phyloP scores from a whole-genome alignment of 2,329 filamentous ascomycete species.

The Rhynchosporium secalis region DNA sequence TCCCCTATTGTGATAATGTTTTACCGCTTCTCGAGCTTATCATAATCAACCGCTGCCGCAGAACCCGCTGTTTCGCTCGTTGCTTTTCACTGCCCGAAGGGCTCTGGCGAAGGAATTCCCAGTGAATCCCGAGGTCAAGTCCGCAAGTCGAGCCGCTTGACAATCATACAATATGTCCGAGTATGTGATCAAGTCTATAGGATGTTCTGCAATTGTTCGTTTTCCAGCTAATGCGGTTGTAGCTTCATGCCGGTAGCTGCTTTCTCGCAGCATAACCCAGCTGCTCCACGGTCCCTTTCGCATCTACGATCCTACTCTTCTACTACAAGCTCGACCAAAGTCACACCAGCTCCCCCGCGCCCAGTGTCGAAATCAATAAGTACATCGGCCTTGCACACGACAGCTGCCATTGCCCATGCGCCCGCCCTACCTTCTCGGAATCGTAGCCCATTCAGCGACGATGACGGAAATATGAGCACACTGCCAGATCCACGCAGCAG shows the following conservation, averaged over 20 bases:
- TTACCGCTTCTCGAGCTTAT: neutral
- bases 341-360: constrained; percentile 38
- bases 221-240: constrained; percentile 13
- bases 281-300: constrained; percentile 45
- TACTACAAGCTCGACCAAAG: constrained; percentile 47
- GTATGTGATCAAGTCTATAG: constrained; percentile 16
- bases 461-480: constrained; percentile 66
- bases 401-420: constrained; percentile 39
- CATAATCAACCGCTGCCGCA: neutral
- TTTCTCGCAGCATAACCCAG: constrained; percentile 48
- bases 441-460: constrained; percentile 47
- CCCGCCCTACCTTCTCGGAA: constrained; percentile 29
- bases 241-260: constrained; percentile 57
- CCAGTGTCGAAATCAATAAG: constrained; percentile 42
- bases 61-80: neutral
- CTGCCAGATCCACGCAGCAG: constrained; percentile 64
- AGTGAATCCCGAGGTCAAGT: constrained; percentile 3
- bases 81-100: neutral
- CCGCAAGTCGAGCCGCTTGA: neutral
- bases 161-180: constrained; percentile 22
- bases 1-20: constrained; percentile 4
- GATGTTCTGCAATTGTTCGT: neutral
- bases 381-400: constrained; percentile 43
- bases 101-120: neutral
- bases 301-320: constrained; percentile 57